Evolutionary conservation across 75 land plant genomes (phyloP).

Genomic region (Larix kaempferi): DNA sequence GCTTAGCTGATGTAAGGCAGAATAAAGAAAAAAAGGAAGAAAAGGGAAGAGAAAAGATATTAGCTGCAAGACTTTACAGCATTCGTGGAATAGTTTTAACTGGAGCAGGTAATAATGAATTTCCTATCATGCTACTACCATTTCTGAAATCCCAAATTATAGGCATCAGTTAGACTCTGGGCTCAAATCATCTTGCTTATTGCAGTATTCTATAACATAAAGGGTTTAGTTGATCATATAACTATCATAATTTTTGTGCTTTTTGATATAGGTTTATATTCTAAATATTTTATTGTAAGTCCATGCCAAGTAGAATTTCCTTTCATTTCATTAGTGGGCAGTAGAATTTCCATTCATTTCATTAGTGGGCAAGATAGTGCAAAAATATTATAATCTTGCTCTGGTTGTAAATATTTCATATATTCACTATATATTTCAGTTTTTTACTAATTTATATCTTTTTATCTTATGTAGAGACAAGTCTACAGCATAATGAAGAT

Average conservation of each 20-base stretch:
- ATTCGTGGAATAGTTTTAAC: not conserved
- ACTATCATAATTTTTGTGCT: not conserved
- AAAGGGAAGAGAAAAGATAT: not conserved
- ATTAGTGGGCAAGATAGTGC: not conserved
- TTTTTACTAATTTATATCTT: not conserved
- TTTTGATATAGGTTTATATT: not conserved
- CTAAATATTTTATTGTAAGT: too few species aligned
- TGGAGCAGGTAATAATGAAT: not conserved
- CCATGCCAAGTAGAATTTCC: too few species aligned
- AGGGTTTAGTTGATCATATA: not conserved
- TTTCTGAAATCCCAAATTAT: not conserved
- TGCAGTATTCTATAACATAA: not conserved
- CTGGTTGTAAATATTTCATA: not conserved
- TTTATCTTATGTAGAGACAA: conserved; percentile 6
- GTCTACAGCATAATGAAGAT: conserved; percentile 19
- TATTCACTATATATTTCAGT: not conserved
- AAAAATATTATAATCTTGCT: not conserved
- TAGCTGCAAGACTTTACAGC: not conserved
- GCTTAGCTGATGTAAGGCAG: not conserved
- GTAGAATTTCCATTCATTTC: not conserved
- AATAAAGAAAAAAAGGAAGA: not conserved
- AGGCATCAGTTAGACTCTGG: not conserved
- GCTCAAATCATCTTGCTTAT: not conserved
- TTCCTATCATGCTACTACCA: not conserved
- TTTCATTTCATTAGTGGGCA: too few species aligned